Base-by-base conservation (phyloP, 2,329 filamentous ascomycete genomes). In the Helminthosporium solani region DNA sequence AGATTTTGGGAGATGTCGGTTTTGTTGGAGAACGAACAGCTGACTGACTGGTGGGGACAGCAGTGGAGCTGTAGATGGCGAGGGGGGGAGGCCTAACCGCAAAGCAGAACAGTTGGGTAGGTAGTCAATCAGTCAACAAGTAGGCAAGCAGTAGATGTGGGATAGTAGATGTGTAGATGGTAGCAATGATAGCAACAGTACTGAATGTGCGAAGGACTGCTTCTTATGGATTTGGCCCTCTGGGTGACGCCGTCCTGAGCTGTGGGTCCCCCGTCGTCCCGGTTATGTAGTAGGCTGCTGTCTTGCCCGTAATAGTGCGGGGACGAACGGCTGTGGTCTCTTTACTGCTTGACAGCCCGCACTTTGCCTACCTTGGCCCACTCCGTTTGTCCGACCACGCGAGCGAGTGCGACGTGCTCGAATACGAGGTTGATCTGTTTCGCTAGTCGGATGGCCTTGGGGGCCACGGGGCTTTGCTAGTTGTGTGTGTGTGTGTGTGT, bases 21-120 rank as follows among this genome's bases (percentile, higher is more conserved):
- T 38, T 33, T 40, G 51, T 64, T 56, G 57, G 58, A 63, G 56
- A 63, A 60, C 39, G 51, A 50, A 53, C 55, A 50, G 40, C 50
- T 53, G 40, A 19, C 28, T 35, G 23, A 33, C 40, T 41, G 15
- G 31, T 18, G 12, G 44, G 37, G 16, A 21, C n/a, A 33, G 16
- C 33, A 12, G 7, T 7, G n/a, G n/a, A n/a, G n/a, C n/a, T n/a
- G n/a, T n/a, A n/a, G n/a, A n/a, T n/a, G n/a, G n/a, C n/a, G n/a
- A n/a, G n/a, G n/a, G n/a, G n/a, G n/a, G n/a, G n/a, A n/a, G n/a
- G n/a, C n/a, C n/a, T n/a, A n/a, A n/a, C n/a, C n/a, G n/a, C n/a
- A n/a, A n/a, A n/a, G n/a, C n/a, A n/a, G 25, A 27, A 12, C 7
- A 27, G 25, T 27, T 27, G 25, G 25, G 25, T 7, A 27, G 25